Evolutionary conservation across 495 filamentous ascomycete genomes (phyloP).

Genomic region (Filosporella fistucella): DNA sequence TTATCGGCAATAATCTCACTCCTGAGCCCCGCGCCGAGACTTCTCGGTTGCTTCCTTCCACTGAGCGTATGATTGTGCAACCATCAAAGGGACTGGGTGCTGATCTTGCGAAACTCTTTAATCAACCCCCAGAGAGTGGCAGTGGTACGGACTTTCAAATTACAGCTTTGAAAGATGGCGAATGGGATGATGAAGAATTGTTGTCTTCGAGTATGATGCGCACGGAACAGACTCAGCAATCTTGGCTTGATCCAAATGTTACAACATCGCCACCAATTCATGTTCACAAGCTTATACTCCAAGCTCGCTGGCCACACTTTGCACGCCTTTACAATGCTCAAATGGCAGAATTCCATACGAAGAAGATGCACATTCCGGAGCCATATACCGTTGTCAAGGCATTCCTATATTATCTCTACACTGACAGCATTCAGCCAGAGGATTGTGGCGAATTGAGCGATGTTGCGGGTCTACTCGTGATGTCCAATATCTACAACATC

Average conservation of each 20-base stretch:
- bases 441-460: constrained; percentile 68
- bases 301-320: constrained; percentile 96
- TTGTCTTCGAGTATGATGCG: constrained; percentile 41
- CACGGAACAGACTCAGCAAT: constrained; percentile 40
- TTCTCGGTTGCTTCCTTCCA: constrained; percentile 43
- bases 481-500: constrained; percentile 97
- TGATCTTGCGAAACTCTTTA: constrained; percentile 82
- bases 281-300: constrained; percentile 87
- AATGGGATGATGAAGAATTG: constrained; percentile 58
- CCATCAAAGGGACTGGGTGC: constrained; percentile 65
- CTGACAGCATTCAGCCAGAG: constrained; percentile 73
- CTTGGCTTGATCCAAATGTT: constrained; percentile 57
- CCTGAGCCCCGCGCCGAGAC: constrained; percentile 54
- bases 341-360: constrained; percentile 95
- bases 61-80: constrained; percentile 26
- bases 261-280: constrained; percentile 82
- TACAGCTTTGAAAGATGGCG: constrained; percentile 70
- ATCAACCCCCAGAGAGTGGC: constrained; percentile 69
- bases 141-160: constrained; percentile 83
- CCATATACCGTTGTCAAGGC: constrained; percentile 91
- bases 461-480: constrained; percentile 92
- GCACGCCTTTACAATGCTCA: constrained; percentile 82
- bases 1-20: constrained; percentile 73
- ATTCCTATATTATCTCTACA: constrained; percentile 95
- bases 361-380: constrained; percentile 96